phyloP scores from a whole-genome alignment of 805 yeast species.

The Kluyveromyces dobzhanskii region DNA sequence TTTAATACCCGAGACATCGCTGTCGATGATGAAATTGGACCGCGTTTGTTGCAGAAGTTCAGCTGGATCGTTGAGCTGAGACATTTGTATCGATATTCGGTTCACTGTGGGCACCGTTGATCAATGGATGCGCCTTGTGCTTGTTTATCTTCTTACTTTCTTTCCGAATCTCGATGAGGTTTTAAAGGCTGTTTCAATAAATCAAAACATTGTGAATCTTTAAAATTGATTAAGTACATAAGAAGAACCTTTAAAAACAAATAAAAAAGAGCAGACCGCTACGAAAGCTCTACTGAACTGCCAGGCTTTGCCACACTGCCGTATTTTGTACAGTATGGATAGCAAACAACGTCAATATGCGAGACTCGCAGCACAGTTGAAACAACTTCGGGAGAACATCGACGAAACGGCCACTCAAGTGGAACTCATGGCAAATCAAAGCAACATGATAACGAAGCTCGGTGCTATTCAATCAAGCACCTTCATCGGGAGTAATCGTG shows the following conservation, averaged over 20 bases:
- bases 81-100: too few species aligned
- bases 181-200: too few species aligned
- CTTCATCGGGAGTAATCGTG: slow-evolving; percentile 26
- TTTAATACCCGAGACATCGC: slow-evolving; percentile 13
- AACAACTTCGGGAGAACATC: slow-evolving; percentile 20
- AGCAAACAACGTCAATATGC: slow-evolving; percentile 26
- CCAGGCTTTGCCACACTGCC: neutral
- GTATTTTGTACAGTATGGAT: neutral
- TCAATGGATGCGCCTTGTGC: too few species aligned
- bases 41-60: slow-evolving; percentile 18
- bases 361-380: slow-evolving; percentile 24
- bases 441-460: slow-evolving; percentile 25
- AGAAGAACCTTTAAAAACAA: neutral
- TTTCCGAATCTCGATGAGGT: too few species aligned
- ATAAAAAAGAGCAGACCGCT: too few species aligned
- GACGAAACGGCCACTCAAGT: slow-evolving; percentile 21
- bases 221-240: neutral
- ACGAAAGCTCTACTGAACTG: too few species aligned
- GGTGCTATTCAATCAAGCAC: slow-evolving; percentile 28
- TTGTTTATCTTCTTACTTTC: too few species aligned
- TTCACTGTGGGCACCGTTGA: too few species aligned
- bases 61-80: slow-evolving; percentile 13
- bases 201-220: too few species aligned
- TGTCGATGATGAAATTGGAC: slow-evolving; percentile 21
- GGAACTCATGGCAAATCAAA: slow-evolving; percentile 24